Conservation (phyloP, 192 early-diverging fungal species). For the Spizellomyces sp. region DNA sequence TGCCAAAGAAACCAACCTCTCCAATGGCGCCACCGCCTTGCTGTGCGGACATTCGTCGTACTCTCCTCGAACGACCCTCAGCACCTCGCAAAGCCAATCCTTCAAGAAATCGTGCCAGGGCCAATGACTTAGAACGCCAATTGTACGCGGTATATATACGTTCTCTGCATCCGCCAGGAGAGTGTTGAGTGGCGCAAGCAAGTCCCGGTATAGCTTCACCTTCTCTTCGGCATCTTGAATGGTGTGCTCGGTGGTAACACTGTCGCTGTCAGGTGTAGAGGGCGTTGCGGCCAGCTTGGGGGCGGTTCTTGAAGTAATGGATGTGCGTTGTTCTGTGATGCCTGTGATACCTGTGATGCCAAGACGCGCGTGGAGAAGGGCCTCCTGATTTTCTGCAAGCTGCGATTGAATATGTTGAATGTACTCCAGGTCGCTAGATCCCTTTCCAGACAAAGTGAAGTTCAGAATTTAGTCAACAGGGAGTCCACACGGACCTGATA, state of each 20-base stretch:
- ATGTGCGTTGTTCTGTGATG: constrained; percentile 6
- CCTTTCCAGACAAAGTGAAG: not conserved
- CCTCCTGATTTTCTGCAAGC: constrained; percentile 47
- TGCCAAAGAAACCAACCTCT: constrained; percentile 50
- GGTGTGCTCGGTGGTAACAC: constrained; percentile 9
- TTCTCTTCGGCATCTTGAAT: constrained; percentile 68
- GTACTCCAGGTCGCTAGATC: constrained; percentile 46
- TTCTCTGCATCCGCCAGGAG: constrained; percentile 57
- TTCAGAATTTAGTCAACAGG: too few relatives aligned
- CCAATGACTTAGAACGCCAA: constrained; percentile 72
- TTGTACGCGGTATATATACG: constrained; percentile 67
- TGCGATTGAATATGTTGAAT: constrained; percentile 50
- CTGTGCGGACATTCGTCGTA: constrained; percentile 42
- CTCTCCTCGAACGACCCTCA: constrained; percentile 55
- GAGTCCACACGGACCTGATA: too few relatives aligned
- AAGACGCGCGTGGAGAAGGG: constrained; percentile 36
- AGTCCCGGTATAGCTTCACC: constrained; percentile 60
- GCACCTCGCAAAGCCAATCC: constrained; percentile 75
- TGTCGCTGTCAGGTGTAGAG: not conserved
- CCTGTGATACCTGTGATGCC: constrained; percentile 4
- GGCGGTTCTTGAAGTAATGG: not conserved
- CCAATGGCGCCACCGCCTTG: constrained; percentile 44
- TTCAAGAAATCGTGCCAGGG: constrained; percentile 74
- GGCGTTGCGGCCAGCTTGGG: not conserved
- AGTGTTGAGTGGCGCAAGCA: constrained; percentile 61